Conservation (phyloP, 2,329 filamentous ascomycete genomes). For the Claviceps cyperi region DNA sequence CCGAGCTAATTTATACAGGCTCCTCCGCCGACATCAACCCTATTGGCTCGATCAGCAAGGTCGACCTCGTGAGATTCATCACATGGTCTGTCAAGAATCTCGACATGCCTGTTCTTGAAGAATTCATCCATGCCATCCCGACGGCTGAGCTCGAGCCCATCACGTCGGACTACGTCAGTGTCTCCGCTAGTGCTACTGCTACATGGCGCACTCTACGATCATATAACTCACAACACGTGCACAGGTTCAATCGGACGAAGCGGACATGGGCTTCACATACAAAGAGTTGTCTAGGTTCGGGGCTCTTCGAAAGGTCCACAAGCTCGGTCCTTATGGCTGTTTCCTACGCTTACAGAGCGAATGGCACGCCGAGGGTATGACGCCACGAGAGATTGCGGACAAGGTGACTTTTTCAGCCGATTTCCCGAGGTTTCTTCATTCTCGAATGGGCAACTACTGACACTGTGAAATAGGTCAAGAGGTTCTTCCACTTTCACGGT, state of each 20-base stretch:
- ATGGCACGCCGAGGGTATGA: conserved; percentile 15
- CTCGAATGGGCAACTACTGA: not conserved
- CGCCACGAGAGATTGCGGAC: conserved; percentile 15
- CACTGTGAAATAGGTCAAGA: not conserved
- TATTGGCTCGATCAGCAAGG: conserved; percentile 29
- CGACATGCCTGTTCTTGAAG: conserved; percentile 43
- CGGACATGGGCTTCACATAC: conserved; percentile 30
- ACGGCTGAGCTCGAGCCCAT: conserved; percentile 36
- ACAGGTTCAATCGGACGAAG: conserved; percentile 22
- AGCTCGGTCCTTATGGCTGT: conserved; percentile 25
- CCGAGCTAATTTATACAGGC: not conserved
- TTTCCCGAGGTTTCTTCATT: not conserved
- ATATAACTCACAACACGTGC: not conserved
- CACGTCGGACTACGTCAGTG: conserved; percentile 16
- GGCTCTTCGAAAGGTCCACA: conserved; percentile 25
- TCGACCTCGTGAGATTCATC: conserved; percentile 52
- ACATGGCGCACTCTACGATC: conserved; percentile 7
- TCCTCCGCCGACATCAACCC: conserved; percentile 27
- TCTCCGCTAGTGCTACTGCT: not conserved
- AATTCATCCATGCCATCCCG: conserved; percentile 45
- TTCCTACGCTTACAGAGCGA: conserved; percentile 25
- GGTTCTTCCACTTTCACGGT: not conserved
- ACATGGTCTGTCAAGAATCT: conserved; percentile 40
- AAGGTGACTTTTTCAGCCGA: conserved; percentile 9
- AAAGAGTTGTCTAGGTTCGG: conserved; percentile 26